Conservation (phyloP, 352 stramenopile species). For the Phytophthora boehmeriae region DNA sequence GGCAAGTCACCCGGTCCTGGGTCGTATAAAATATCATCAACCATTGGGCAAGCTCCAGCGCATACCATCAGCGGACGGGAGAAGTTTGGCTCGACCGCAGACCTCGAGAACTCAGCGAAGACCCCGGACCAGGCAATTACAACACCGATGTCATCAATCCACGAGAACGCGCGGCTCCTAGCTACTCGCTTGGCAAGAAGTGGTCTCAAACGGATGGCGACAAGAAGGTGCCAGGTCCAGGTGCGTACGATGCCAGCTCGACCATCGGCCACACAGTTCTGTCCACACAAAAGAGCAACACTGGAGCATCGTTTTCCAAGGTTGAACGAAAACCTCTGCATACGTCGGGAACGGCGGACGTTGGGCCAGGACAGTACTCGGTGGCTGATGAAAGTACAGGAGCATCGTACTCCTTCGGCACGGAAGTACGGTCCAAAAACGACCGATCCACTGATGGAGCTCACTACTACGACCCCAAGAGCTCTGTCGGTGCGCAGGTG, state of each 20-base stretch:
- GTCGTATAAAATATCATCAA: constrained; percentile 70
- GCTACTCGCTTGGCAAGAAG: constrained; percentile 80
- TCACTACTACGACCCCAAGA: constrained; percentile 62
- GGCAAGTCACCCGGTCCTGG: constrained; percentile 69
- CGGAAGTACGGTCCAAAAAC: constrained; percentile 53
- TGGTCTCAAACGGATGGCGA: constrained; percentile 46
- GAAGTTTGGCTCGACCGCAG: constrained; percentile 76
- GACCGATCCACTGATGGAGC: constrained; percentile 30
- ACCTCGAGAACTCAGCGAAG: constrained; percentile 51
- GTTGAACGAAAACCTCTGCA: constrained; percentile 72
- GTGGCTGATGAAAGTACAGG: constrained; percentile 61
- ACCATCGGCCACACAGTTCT: constrained; percentile 82
- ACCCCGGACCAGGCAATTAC: constrained; percentile 75
- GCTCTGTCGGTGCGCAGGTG: constrained; percentile 67
- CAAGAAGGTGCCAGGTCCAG: constrained; percentile 66
- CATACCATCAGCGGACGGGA: constrained; percentile 79
- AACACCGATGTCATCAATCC: constrained; percentile 68
- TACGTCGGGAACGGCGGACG: constrained; percentile 49
- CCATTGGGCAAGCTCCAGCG: constrained; percentile 59
- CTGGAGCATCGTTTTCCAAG: constrained; percentile 68
- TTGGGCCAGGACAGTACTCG: constrained; percentile 77
- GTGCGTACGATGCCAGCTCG: constrained; percentile 60
- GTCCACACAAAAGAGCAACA: constrained; percentile 74
- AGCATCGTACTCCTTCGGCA: constrained; percentile 74
- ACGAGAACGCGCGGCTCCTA: constrained; percentile 61